phyloP scores from a whole-genome alignment of 352 stramenopile species.

The Aphanomyces invadans region DNA sequence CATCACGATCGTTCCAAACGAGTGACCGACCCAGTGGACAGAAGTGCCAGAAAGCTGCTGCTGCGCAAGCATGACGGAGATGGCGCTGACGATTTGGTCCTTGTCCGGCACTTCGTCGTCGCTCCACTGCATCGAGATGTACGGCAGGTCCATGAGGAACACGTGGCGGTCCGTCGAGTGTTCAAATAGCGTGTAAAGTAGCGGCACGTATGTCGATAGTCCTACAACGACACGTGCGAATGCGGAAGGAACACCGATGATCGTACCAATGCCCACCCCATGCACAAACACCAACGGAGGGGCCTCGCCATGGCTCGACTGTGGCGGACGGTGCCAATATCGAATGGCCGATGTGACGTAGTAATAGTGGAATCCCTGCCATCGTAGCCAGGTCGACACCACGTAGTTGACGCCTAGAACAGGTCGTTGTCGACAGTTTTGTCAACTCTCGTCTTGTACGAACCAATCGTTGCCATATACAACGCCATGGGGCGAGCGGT shows the following conservation, averaged over 20 bases:
- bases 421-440: too few relatives aligned
- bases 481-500: not conserved
- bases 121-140: not conserved
- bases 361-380: not conserved
- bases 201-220: not conserved
- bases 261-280: not conserved
- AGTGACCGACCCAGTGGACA: slow-evolving; percentile 4
- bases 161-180: not conserved
- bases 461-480: slow-evolving; percentile 8
- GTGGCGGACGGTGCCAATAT: not conserved
- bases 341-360: not conserved
- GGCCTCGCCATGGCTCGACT: not conserved
- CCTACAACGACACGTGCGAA: too few relatives aligned
- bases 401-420: not conserved
- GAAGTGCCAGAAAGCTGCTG: not conserved
- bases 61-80: not conserved
- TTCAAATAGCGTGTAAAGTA: not conserved
- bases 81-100: not conserved
- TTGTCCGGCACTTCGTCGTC: slow-evolving; percentile 5
- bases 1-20: slow-evolving; percentile 10
- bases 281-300: not conserved
- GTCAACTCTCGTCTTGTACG: too few relatives aligned
- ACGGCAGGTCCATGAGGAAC: slow-evolving; percentile 5
- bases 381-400: not conserved
- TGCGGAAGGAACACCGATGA: not conserved